Conservation (phyloP, 306 rosid species). For the Echinosophora koreensis region DNA sequence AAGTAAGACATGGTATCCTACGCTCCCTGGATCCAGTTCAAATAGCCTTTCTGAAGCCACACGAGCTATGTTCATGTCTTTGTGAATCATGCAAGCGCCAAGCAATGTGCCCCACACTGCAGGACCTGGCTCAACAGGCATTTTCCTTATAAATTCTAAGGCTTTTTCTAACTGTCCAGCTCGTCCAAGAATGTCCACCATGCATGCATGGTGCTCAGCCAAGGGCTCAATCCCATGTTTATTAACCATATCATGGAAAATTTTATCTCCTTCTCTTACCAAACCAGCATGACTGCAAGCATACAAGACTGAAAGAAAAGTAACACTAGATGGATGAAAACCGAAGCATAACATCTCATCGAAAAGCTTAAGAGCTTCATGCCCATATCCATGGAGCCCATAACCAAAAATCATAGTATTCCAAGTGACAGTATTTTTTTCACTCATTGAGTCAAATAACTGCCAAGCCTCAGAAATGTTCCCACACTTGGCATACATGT, state of each 20-base stretch:
- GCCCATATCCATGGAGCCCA: conserved; percentile 95
- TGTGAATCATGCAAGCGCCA: conserved; percentile 94
- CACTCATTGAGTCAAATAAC: conserved; percentile 73
- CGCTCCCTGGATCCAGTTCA: conserved; percentile 76
- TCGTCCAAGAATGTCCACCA: conserved; percentile 96
- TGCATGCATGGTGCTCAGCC: conserved; percentile 92
- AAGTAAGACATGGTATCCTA: conserved; percentile 86
- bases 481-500: conserved; percentile 98
- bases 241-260: conserved; percentile 77
- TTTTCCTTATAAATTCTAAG: conserved; percentile 72
- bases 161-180: conserved; percentile 83
- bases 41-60: conserved; percentile 87
- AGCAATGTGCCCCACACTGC: conserved; percentile 95
- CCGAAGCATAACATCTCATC: conserved; percentile 71
- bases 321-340: conserved; percentile 69
- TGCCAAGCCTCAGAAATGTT: conserved; percentile 73
- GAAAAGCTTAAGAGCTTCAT: conserved; percentile 80
- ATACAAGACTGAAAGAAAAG: conserved; percentile 82
- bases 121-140: conserved; percentile 89
- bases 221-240: conserved; percentile 72
- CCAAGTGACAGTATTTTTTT: conserved; percentile 90
- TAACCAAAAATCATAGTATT: conserved; percentile 93
- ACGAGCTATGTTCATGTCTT: conserved; percentile 66
- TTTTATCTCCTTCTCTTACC: conserved; percentile 80
- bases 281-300: conserved; percentile 98